A percentile compares a stretch with the other conserved stretches of the same genome.
These are phyloP conservation scores for Trichophyton rubrum DNA, from an alignment of 2,329 filamentous ascomycete genomes.

Conservation along the genomic window DNA sequence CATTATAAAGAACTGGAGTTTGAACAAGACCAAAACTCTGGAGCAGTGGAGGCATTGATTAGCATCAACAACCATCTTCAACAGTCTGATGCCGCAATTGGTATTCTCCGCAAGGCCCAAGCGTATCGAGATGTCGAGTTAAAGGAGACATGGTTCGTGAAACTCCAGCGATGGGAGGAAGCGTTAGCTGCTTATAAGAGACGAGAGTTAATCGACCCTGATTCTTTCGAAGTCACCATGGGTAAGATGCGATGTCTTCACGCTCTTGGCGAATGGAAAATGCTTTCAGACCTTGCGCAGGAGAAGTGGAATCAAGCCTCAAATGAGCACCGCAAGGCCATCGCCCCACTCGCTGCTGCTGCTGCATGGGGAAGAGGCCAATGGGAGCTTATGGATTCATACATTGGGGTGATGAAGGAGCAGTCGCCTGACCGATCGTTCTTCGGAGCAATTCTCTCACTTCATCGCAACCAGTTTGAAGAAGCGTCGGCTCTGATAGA, in stretches of 20 bases:
- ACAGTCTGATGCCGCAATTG: conserved; percentile 95
- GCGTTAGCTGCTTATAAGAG: conserved; percentile 69
- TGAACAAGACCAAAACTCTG: conserved; percentile 89
- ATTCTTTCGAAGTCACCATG: conserved; percentile 92
- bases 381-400: conserved; percentile 98
- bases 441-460: conserved; percentile 88
- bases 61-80: conserved; percentile 99
- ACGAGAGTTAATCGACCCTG: conserved; percentile 60
- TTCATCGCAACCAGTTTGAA: conserved; percentile 91
- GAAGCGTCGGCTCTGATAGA: conserved; percentile 82
- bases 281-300: conserved; percentile 73
- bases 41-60: conserved; percentile 90
- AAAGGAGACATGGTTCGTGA: conserved; percentile 98
- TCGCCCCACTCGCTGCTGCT: conserved; percentile 86
- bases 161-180: conserved; percentile 95
- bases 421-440: conserved; percentile 90
- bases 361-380: conserved; percentile 94
- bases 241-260: conserved; percentile 98
- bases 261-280: conserved; percentile 93
- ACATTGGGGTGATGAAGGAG: conserved; percentile 87
- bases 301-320: conserved; percentile 89
- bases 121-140: conserved; percentile 91
- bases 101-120: conserved; percentile 91
- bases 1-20: conserved; percentile 99
- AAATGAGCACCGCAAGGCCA: conserved; percentile 73